Evolutionary conservation across 2,329 filamentous ascomycete species (phyloP).

Genomic region (Colletotrichum scovillei): DNA sequence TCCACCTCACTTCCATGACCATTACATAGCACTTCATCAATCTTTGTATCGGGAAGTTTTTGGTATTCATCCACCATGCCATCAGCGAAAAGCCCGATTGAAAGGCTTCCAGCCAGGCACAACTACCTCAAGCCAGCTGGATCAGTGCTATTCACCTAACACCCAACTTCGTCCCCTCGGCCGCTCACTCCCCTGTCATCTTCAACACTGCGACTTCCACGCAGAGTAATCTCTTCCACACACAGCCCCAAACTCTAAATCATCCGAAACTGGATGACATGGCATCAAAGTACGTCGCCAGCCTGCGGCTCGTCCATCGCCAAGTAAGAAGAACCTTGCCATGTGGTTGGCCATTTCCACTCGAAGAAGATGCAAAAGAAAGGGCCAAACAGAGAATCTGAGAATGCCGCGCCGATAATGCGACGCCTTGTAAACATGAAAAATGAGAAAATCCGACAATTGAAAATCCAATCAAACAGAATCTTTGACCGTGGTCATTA

Average conservation of each 20-base stretch:
- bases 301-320: constrained; percentile 26
- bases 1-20: background rate
- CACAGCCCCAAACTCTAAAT: constrained; percentile 11
- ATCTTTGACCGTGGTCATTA: constrained; percentile 22
- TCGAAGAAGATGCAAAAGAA: background rate
- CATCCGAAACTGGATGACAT: constrained; percentile 1
- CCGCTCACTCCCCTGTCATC: background rate
- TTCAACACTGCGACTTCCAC: background rate
- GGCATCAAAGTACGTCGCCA: constrained; percentile 13
- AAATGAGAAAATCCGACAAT: background rate
- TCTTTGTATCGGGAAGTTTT: background rate
- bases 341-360: constrained; percentile 5
- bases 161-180: background rate
- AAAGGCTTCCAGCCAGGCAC: background rate
- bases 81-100: background rate
- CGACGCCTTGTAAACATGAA: background rate
- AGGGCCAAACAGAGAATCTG: background rate
- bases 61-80: background rate
- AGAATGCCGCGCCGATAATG: background rate
- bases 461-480: background rate
- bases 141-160: background rate
- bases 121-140: background rate
- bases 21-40: background rate
- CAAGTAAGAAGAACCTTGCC: background rate
- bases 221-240: background rate